Conservation (phyloP, 1,284 basidiomycete genomes). For the Ustilago cynodontis region DNA sequence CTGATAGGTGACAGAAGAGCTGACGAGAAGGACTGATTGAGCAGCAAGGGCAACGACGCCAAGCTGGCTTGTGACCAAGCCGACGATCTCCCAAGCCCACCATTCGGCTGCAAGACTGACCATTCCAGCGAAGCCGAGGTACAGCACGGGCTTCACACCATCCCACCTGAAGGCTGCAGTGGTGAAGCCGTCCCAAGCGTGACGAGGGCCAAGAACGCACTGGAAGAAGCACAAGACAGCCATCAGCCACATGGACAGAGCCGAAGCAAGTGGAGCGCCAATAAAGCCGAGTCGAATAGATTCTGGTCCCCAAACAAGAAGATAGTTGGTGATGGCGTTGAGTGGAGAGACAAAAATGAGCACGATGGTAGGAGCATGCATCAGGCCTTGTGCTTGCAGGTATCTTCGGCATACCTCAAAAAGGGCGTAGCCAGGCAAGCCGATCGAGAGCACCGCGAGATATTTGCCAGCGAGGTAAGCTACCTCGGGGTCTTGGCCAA, state of each 20-base stretch:
- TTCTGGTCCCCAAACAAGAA: slow-evolving; percentile 75
- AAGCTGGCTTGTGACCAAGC: slow-evolving; percentile 57
- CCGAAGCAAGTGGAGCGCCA: slow-evolving; percentile 90
- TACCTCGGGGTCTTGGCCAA: slow-evolving; percentile 88
- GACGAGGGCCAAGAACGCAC: slow-evolving; percentile 76
- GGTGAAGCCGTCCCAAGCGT: slow-evolving; percentile 86
- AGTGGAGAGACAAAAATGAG: slow-evolving; percentile 86
- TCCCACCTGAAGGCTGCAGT: slow-evolving; percentile 65
- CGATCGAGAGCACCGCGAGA: slow-evolving; percentile 81
- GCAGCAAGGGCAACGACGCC: slow-evolving; percentile 73
- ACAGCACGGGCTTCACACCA: slow-evolving; percentile 51
- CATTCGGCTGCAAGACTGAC: slow-evolving; percentile 85
- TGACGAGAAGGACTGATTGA: slow-evolving; percentile 80
- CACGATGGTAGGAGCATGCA: slow-evolving; percentile 87
- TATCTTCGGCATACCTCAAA: slow-evolving; percentile 63
- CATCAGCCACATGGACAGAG: slow-evolving; percentile 88
- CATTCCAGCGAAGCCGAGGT: slow-evolving; percentile 62
- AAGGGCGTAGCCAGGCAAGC: slow-evolving; percentile 85
- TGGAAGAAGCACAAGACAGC: slow-evolving; percentile 70
- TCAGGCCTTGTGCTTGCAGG: slow-evolving; percentile 76
- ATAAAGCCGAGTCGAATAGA: slow-evolving; percentile 82
- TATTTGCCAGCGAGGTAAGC: slow-evolving; percentile 80
- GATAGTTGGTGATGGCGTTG: slow-evolving; percentile 85
- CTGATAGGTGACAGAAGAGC: slow-evolving; percentile 82
- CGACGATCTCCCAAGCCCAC: slow-evolving; percentile 89